Base-by-base conservation (phyloP, 192 early-diverging fungal genomes). In the Ramicandelaber brevisporus region DNA sequence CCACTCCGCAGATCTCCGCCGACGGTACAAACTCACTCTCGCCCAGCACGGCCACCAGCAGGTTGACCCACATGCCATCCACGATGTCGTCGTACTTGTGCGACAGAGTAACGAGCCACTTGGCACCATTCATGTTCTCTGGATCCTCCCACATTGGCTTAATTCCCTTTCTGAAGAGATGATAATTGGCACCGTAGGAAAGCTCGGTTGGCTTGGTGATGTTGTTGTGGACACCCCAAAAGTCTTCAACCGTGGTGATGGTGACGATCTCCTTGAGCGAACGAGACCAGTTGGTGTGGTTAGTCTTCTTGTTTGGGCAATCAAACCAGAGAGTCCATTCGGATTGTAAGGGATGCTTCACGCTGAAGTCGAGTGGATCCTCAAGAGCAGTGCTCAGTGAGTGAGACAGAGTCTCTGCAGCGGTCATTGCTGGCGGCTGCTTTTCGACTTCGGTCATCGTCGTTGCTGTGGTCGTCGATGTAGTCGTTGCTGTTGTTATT, bases 281-380 rank as follows among this genome's bases (percentile, higher is more conserved):
- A 15, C 69, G 62, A 14, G 68, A 63, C 88, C 87, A 96, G 43
- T 59, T 77, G 27, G 57, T 48, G 29, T 55, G 54, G 22, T 49
- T 88, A 12, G 76, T 62, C 46, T 69, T 68, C 57, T 75, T 78
- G 33, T 46, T 62, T 21, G 78, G 78, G 48, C 73, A 72, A 49
- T 90, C 85, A 43, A 73, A 92, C 84, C 83, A 97, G 38, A 97
- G 56, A 17, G 84, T 84, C 92, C 92, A 97, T 22, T 51, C 48
- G 30, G 74, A 54, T 41, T 86, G 68, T 20, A 97, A 68, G 27
- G 70, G 72, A 41, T 97, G 92, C 53, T 82, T 84, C 14, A 69
- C 71, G 35, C 70, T 78, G 48, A 64, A 81, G 43, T 73, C 53
- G n/a, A 56, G 29, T 14, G 63, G 54, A 43, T 78, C 65, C 20